These are phyloP conservation scores for Diplogelasinospora grovesii DNA, from an alignment of 495 filamentous ascomycete genomes.

Conservation along the genomic window DNA sequence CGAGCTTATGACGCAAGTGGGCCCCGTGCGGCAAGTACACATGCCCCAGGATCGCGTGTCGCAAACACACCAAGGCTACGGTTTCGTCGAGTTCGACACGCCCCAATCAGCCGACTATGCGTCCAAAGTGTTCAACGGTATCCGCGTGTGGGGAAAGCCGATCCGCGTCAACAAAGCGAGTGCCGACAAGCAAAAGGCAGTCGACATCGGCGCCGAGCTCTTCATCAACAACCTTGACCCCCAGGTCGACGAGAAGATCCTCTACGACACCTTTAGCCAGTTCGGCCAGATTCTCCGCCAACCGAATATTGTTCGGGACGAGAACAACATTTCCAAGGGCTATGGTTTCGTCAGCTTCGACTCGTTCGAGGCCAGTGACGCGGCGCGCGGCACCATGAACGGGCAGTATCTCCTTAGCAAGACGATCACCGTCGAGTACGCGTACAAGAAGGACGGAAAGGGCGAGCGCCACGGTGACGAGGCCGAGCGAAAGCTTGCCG, in stretches of 20 bases:
- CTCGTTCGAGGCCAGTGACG: conserved; percentile 90
- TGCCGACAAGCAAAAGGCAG: conserved; percentile 93
- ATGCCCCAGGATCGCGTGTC: conserved; percentile 96
- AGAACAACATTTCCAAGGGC: conserved; percentile 84
- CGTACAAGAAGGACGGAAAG: conserved; percentile 98
- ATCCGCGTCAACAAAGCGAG: conserved; percentile 88
- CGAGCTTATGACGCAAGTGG: conserved; percentile 96
- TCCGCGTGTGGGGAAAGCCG: conserved; percentile 87
- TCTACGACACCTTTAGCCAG: conserved; percentile 95
- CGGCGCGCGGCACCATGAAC: conserved; percentile 88
- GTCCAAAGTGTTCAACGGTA: conserved; percentile 91
- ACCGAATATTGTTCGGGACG: conserved; percentile 92
- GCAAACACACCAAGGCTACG: conserved; percentile 93
- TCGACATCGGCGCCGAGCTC: conserved; percentile 93
- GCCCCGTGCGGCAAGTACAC: conserved; percentile 94
- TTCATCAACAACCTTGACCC: conserved; percentile 95
- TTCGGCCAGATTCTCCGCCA: conserved; percentile 79
- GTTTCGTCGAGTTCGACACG: conserved; percentile 95
- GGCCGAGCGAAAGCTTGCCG: conserved; percentile 87
- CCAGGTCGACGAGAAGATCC: conserved; percentile 89
- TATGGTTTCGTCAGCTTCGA: conserved; percentile 96
- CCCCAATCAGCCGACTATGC: conserved; percentile 98
- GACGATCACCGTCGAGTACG: conserved; percentile 91
- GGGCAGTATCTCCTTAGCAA: conserved; percentile 97
- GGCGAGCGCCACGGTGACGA: conserved; percentile 93